Conservation (phyloP, 2,329 filamentous ascomycete species). For the Drechslerella dactyloides region DNA sequence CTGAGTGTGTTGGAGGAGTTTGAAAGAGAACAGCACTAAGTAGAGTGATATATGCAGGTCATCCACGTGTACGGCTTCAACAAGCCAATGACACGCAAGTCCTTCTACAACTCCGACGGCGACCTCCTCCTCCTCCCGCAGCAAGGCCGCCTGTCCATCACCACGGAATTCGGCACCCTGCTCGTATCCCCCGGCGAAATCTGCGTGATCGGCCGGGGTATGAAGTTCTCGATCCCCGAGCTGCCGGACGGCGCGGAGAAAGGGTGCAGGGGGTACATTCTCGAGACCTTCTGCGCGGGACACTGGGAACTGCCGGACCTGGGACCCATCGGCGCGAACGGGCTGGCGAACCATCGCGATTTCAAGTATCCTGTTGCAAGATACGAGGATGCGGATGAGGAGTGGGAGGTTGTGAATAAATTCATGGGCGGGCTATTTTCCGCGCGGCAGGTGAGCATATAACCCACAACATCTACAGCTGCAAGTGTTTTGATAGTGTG, state of each 20-base stretch:
- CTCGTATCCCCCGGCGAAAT: conserved; percentile 81
- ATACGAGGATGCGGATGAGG: conserved; percentile 68
- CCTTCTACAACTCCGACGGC: conserved; percentile 84
- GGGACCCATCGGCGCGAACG: conserved; percentile 75
- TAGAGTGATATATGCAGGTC: too few relatives aligned
- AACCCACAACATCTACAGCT: background rate
- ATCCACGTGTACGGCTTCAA: conserved; percentile 82
- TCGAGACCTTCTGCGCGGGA: conserved; percentile 72
- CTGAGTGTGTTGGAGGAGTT: too few relatives aligned
- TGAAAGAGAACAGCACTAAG: too few relatives aligned
- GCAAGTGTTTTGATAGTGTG: background rate
- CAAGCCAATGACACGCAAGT: conserved; percentile 76
- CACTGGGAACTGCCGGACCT: conserved; percentile 75
- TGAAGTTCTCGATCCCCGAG: conserved; percentile 71
- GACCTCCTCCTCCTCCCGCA: conserved; percentile 79
- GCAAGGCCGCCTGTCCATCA: conserved; percentile 74
- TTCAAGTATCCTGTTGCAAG: conserved; percentile 75
- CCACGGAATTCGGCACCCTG: conserved; percentile 74
- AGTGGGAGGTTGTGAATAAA: conserved; percentile 58
- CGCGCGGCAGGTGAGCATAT: conserved; percentile 27
- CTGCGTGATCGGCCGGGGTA: conserved; percentile 74
- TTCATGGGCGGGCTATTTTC: conserved; percentile 48
- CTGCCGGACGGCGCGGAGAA: conserved; percentile 36
- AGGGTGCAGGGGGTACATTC: conserved; percentile 68
- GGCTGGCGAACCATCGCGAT: conserved; percentile 76